phyloP scores from a whole-genome alignment of 2,329 filamentous ascomycete genomes.

The Botryotinia convoluta region DNA sequence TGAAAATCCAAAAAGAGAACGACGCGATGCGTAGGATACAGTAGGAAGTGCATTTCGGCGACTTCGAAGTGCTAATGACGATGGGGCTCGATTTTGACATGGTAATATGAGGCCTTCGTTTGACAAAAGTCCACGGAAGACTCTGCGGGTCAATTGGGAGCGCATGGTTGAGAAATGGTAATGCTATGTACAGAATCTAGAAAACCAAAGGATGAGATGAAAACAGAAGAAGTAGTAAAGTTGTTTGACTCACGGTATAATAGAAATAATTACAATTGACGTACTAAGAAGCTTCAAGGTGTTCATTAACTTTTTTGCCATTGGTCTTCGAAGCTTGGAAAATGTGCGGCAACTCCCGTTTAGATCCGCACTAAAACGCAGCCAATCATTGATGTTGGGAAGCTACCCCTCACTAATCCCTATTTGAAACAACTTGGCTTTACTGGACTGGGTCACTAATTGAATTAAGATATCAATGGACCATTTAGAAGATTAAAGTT shows the following conservation, averaged over 20 bases:
- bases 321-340: neutral
- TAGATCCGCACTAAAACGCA: neutral
- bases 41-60: conserved; percentile 1
- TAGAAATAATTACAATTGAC: neutral
- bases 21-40: conserved; percentile 38
- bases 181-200: conserved; percentile 24
- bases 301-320: conserved; percentile 10
- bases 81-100: conserved; percentile 33
- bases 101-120: conserved; percentile 43
- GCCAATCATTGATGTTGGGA: neutral
- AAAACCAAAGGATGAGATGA: neutral
- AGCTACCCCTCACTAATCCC: conserved; percentile 16
- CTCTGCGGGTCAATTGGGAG: conserved; percentile 58
- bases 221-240: neutral
- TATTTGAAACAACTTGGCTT: neutral
- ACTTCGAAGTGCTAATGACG: conserved; percentile 35
- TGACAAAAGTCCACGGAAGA: conserved; percentile 56
- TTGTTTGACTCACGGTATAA: neutral
- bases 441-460: neutral
- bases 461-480: neutral
- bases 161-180: conserved; percentile 45
- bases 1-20: conserved; percentile 58
- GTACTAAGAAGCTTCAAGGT: conserved; percentile 6
- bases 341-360: conserved; percentile 22
- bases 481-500: neutral